Percentiles rank a stretch among this genome's conserved stretches.
phyloP scores from a whole-genome alignment of 2,329 filamentous ascomycete species.

The Aotearoamyces nothofagi region DNA sequence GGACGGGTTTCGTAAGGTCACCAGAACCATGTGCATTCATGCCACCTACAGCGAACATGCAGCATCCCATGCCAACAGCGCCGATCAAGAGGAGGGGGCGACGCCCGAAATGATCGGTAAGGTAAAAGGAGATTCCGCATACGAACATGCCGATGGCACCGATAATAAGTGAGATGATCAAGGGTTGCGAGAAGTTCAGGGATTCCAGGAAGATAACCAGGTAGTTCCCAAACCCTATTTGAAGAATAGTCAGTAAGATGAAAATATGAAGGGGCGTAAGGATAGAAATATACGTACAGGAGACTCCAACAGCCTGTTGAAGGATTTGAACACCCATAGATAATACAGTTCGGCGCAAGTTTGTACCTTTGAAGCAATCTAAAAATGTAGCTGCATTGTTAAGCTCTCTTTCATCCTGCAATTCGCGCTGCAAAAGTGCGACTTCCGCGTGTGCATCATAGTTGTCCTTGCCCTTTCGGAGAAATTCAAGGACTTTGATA shows the following conservation, averaged over 20 bases:
- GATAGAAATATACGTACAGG: no score
- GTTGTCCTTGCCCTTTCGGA: constrained; percentile 1
- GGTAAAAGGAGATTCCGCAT: constrained; percentile 6
- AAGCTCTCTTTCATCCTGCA: not conserved
- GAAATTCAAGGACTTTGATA: constrained; percentile 2
- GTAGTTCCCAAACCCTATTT: no score
- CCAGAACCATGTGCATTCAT: constrained; percentile 5
- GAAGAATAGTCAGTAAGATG: no score
- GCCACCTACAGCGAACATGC: constrained; percentile 6
- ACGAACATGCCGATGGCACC: constrained; percentile 6
- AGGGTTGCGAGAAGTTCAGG: constrained; percentile 5
- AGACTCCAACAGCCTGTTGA: not conserved
- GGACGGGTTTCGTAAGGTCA: constrained; percentile 1
- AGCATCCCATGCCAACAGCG: constrained; percentile 2
- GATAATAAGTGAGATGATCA: constrained; percentile 6
- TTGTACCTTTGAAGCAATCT: not conserved
- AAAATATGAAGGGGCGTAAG: no score
- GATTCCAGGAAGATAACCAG: not conserved
- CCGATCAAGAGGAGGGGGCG: constrained; percentile 41
- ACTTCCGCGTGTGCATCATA: constrained; percentile 1
- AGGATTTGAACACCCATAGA: not conserved
- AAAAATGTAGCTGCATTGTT: not conserved
- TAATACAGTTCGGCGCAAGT: not conserved
- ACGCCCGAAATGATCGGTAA: constrained; percentile 4
- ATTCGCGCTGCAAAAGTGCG: not conserved